Conservation (phyloP, 805 yeast species). For the Ogataea ganodermae region DNA sequence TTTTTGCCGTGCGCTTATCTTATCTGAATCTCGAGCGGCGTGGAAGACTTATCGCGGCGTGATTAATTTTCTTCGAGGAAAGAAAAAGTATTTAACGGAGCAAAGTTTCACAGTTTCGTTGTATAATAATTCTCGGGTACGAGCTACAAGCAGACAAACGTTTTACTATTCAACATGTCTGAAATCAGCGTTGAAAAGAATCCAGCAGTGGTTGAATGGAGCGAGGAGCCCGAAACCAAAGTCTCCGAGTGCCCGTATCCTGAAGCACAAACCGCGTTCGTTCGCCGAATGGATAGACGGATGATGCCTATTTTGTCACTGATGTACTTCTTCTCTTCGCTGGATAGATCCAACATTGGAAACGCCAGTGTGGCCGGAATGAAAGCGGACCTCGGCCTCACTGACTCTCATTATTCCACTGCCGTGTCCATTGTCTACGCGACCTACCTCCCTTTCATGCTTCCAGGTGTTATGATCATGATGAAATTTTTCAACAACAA, state of each 20-base stretch:
- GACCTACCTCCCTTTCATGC: slow-evolving; percentile 46
- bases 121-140: too few relatives aligned
- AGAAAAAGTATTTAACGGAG: not conserved
- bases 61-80: not conserved
- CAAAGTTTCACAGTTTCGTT: too few relatives aligned
- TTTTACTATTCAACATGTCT: slow-evolving; percentile 6
- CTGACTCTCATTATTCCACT: slow-evolving; percentile 42
- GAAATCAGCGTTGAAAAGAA: slow-evolving; percentile 1
- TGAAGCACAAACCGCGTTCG: slow-evolving; percentile 33
- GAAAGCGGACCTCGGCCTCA: slow-evolving; percentile 39
- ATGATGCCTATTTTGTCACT: slow-evolving; percentile 45
- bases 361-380: slow-evolving; percentile 60
- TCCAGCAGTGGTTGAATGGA: not conserved
- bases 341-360: slow-evolving; percentile 61
- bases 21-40: not conserved
- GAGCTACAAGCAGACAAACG: too few relatives aligned
- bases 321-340: slow-evolving; percentile 46
- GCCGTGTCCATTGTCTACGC: slow-evolving; percentile 49
- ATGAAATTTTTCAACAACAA: slow-evolving; percentile 35
- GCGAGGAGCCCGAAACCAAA: not conserved
- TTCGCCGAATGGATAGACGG: slow-evolving; percentile 44
- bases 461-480: slow-evolving; percentile 39
- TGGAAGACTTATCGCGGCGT: not conserved
- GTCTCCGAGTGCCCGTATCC: slow-evolving; percentile 17
- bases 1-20: not conserved